Evolutionary conservation across 257 asterid species (phyloP).

Genomic region (Voacanga thouarsii): DNA sequence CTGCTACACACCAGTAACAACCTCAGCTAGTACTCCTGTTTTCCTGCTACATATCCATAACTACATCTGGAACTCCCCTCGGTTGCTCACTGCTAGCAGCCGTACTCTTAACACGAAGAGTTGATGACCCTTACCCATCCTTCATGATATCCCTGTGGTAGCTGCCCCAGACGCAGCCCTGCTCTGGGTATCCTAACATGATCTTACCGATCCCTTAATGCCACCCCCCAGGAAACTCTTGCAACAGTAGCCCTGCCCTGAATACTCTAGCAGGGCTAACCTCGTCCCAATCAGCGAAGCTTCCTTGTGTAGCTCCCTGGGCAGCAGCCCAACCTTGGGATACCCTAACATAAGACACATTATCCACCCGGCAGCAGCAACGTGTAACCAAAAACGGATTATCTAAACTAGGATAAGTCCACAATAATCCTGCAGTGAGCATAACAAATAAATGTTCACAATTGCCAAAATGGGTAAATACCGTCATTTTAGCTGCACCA

Average conservation of each 20-base stretch:
- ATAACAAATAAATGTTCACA: not conserved
- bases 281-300: not conserved
- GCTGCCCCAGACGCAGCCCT: not conserved
- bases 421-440: not conserved
- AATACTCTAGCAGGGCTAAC: not conserved
- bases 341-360: too few relatives aligned
- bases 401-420: not conserved
- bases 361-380: not conserved
- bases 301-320: too few relatives aligned
- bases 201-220: not conserved
- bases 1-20: not conserved
- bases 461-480: not conserved
- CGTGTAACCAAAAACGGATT: not conserved
- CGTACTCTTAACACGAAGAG: not conserved
- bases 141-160: not conserved
- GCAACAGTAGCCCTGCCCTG: not conserved
- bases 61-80: not conserved
- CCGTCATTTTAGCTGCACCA: too few relatives aligned
- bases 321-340: too few relatives aligned
- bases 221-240: not conserved
- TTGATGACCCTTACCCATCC: not conserved
- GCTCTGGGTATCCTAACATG: too few relatives aligned
- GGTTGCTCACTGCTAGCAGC: not conserved
- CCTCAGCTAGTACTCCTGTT: not conserved
- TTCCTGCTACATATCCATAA: not conserved